phyloP scores from a whole-genome alignment of 1,284 basidiomycete genomes.

The Tremellales sp. region DNA sequence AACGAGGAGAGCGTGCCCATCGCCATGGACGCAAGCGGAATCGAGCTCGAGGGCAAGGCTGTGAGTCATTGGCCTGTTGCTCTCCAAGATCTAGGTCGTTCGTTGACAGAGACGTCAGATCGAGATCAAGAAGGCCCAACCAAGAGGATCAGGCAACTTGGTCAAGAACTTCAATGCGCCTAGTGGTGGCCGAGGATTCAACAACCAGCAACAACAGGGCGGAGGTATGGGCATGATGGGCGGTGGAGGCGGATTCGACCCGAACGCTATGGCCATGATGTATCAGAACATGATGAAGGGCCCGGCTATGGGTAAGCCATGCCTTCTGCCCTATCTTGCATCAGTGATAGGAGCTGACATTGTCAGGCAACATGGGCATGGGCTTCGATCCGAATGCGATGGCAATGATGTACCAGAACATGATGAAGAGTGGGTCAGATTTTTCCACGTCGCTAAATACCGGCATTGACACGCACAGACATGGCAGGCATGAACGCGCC shows the following conservation, averaged over 20 bases:
- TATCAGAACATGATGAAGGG: conserved; percentile 54
- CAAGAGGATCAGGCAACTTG: conserved; percentile 54
- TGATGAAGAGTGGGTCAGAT: conserved; percentile 47
- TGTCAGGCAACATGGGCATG: conserved; percentile 23
- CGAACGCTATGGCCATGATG: conserved; percentile 54
- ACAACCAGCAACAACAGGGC: conserved; percentile 36
- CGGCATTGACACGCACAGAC: conserved; percentile 10
- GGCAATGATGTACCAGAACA: conserved; percentile 55
- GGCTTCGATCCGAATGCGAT: conserved; percentile 53
- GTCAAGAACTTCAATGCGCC: conserved; percentile 14
- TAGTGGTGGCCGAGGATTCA: not conserved
- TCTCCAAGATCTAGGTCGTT: not conserved
- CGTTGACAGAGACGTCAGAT: conserved; percentile 65
- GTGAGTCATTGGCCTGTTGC: conserved; percentile 52
- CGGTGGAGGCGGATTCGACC: conserved; percentile 48
- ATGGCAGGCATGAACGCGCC: conserved; percentile 40
- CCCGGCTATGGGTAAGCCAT: conserved; percentile 24
- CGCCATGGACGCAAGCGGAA: conserved; percentile 75
- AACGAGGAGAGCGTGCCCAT: conserved; percentile 81
- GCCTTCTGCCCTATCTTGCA: too few relatives aligned
- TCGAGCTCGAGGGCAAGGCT: conserved; percentile 87
- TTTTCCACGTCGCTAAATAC: not conserved
- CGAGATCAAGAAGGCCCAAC: conserved; percentile 90
- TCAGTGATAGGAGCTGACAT: not conserved
- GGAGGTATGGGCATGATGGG: conserved; percentile 22